Conservation (phyloP, 768 basidiomycete species). For the Cystofilobasidium bisporidii region DNA sequence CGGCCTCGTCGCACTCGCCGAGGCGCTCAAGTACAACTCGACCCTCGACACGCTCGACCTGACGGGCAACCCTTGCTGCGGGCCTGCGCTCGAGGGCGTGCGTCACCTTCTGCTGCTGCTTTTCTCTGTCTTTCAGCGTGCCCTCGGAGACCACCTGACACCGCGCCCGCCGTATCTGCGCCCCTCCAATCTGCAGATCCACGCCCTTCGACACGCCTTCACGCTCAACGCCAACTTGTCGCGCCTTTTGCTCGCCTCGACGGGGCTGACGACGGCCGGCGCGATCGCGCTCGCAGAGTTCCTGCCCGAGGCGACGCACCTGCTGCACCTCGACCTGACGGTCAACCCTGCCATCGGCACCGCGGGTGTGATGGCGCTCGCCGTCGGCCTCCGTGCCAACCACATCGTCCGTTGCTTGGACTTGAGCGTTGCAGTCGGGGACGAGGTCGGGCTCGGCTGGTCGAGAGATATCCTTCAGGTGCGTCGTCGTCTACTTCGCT, state of each 20-base stretch:
- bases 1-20: constrained; percentile 70
- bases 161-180: background rate
- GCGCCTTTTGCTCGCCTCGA: constrained; percentile 80
- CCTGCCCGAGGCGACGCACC: constrained; percentile 73
- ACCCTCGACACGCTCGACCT: constrained; percentile 88
- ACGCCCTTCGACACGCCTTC: constrained; percentile 78
- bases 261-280: constrained; percentile 65
- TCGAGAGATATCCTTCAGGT: constrained; percentile 75
- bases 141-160: too few species aligned
- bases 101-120: constrained; percentile 49
- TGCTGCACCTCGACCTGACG: constrained; percentile 86
- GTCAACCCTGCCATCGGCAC: constrained; percentile 63
- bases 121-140: constrained; percentile 50
- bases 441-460: constrained; percentile 48
- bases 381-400: constrained; percentile 70
- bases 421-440: constrained; percentile 72
- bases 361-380: constrained; percentile 87
- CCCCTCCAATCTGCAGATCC: constrained; percentile 34
- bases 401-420: constrained; percentile 83
- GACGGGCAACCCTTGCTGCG: constrained; percentile 85
- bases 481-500: background rate
- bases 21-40: constrained; percentile 91
- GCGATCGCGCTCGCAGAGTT: constrained; percentile 95
- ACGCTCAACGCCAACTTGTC: constrained; percentile 85
- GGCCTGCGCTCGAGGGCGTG: constrained; percentile 82